Evolutionary conservation across 257 asterid species (phyloP).

Genomic region (Fraxinus cuspidata): DNA sequence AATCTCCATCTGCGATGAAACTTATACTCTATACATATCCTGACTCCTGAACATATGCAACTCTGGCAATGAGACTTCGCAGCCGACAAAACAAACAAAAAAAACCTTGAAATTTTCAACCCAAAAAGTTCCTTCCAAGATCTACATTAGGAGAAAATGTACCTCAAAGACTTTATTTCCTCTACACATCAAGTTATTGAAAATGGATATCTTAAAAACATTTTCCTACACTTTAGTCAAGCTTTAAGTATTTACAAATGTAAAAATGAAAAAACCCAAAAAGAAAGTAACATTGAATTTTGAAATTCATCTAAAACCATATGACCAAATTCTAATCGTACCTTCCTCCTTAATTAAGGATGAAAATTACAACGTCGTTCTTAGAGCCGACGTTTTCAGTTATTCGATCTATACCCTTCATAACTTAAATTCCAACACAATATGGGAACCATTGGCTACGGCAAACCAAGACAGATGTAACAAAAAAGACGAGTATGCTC

Average conservation of each 20-base stretch:
- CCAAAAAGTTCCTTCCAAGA: background rate
- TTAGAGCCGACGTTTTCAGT: background rate
- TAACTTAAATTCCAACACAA: background rate
- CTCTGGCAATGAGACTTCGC: background rate
- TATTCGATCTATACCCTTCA: background rate
- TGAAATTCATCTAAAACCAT: slow-evolving; percentile 7
- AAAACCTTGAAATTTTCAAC: background rate
- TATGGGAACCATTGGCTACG: background rate
- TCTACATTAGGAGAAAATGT: slow-evolving; percentile 9
- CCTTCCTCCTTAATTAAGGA: background rate
- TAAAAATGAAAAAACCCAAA: background rate
- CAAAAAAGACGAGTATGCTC: background rate
- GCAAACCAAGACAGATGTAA: background rate
- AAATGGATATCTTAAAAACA: background rate
- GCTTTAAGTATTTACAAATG: background rate
- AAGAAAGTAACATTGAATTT: background rate
- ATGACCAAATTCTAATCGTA: background rate
- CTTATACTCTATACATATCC: background rate
- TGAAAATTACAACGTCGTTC: background rate
- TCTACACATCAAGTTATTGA: background rate
- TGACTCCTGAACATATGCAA: background rate
- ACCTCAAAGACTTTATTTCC: background rate
- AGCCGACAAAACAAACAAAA: background rate
- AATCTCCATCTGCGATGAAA: background rate
- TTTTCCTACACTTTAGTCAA: background rate